These are phyloP conservation scores for Pythium plurisporium DNA, from an alignment of 352 stramenopile genomes.

Conservation along the genomic window DNA sequence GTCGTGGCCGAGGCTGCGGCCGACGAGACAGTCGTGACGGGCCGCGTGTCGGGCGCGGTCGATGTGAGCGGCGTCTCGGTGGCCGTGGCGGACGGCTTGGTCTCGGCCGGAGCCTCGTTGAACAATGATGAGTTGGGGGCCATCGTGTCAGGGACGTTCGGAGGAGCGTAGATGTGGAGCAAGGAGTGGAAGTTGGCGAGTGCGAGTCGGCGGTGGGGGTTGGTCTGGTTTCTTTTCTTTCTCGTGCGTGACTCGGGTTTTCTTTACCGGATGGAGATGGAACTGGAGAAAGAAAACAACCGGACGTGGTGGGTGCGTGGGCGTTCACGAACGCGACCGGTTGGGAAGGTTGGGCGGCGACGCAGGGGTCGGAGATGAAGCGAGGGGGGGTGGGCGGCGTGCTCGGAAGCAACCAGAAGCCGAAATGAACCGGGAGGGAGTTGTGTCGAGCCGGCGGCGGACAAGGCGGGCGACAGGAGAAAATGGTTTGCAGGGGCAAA, in stretches of 20 bases:
- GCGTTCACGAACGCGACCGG: neutral
- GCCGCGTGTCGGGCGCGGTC: conserved; percentile 23
- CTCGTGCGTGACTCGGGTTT: neutral
- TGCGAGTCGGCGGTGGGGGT: conserved; percentile 28
- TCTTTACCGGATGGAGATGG: conserved; percentile 14
- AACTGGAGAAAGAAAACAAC: conserved; percentile 22
- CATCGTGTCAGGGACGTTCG: conserved; percentile 26
- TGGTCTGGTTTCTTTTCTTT: conserved; percentile 16
- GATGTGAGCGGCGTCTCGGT: conserved; percentile 28
- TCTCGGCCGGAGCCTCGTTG: conserved; percentile 41
- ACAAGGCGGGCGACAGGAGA: neutral
- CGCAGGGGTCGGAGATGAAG: neutral
- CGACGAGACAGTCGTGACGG: conserved; percentile 22
- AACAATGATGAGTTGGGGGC: conserved; percentile 63
- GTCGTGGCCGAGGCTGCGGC: conserved; percentile 21
- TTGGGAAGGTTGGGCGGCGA: conserved; percentile 1
- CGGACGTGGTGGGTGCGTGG: neutral
- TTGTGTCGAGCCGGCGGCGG: neutral
- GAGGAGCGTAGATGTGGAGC: conserved; percentile 9
- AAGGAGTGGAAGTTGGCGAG: conserved; percentile 26
- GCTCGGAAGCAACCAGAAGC: conserved; percentile 30
- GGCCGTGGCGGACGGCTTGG: conserved; percentile 37
- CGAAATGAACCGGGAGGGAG: conserved; percentile 20
- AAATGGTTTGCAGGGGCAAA: conserved; percentile 6
- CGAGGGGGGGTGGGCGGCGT: conserved; percentile 9